Conservation (phyloP, 768 basidiomycete species). For the Lactarius akahatsu region DNA sequence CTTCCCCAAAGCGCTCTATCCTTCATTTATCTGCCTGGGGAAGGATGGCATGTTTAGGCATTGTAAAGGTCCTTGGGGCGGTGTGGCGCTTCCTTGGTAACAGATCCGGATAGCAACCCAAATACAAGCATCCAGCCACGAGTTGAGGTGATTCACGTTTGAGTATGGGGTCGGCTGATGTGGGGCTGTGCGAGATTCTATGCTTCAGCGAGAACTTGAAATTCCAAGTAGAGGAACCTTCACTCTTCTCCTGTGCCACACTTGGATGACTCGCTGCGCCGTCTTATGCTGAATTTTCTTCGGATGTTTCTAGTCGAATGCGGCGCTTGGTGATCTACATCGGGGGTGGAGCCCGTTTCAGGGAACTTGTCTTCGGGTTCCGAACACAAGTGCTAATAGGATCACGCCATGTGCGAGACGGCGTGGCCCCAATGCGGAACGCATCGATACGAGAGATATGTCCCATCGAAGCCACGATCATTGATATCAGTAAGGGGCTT, state of each 20-base stretch:
- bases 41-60: neutral
- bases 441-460: neutral
- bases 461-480: constrained; percentile 1
- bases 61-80: neutral
- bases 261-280: neutral
- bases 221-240: neutral
- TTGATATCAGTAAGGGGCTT: constrained; percentile 13
- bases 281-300: neutral
- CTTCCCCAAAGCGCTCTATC: neutral
- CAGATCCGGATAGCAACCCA: neutral
- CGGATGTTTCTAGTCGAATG: neutral
- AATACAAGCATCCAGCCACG: neutral
- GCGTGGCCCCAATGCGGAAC: constrained; percentile 5
- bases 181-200: neutral
- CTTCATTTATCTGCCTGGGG: constrained; percentile 8
- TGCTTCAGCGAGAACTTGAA: neutral
- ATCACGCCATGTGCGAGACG: neutral
- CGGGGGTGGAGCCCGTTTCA: neutral
- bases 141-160: neutral
- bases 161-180: neutral
- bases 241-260: neutral
- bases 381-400: neutral
- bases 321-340: neutral
- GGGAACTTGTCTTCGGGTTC: neutral
- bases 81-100: neutral